Percentiles rank a stretch among this genome's conserved stretches.
phyloP scores from a whole-genome alignment of 2,329 filamentous ascomycete genomes.

The Phoma sp. region DNA sequence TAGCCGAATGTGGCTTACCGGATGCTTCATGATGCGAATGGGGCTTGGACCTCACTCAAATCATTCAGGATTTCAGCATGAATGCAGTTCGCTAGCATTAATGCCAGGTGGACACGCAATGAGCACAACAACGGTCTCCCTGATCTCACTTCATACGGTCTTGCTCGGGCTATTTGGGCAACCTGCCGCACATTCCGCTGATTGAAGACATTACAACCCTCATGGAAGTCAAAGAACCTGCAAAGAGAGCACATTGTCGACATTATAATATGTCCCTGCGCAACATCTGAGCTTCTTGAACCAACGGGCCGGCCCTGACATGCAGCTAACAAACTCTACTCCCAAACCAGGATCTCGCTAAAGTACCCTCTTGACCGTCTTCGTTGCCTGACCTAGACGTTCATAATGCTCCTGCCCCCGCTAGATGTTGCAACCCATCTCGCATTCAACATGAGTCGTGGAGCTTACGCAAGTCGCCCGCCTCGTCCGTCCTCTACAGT shows the following conservation, averaged over 20 bases:
- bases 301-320: conserved; percentile 26
- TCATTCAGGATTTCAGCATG: conserved; percentile 10
- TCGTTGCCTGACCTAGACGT: conserved; percentile 16
- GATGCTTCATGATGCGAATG: conserved; percentile 22
- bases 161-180: not conserved
- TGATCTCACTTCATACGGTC: not conserved
- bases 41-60: conserved; percentile 21
- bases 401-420: conserved; percentile 49
- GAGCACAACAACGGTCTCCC: not conserved
- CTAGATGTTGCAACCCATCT: conserved; percentile 44
- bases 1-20: conserved; percentile 26
- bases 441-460: conserved; percentile 46
- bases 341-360: conserved; percentile 27
- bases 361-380: conserved; percentile 19
- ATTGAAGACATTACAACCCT: not conserved
- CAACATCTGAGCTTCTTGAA: conserved; percentile 18
- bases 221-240: not conserved
- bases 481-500: conserved; percentile 32
- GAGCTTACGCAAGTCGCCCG: conserved; percentile 32
- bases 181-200: not conserved
- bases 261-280: not conserved
- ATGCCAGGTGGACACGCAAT: not conserved
- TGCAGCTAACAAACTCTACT: conserved; percentile 21
- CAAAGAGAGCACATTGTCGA: not conserved
- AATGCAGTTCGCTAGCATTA: conserved; percentile 18